These are phyloP conservation scores for Euptelea pleiosperma DNA, from an alignment of 164 flowering plant species.

Conservation along the genomic window DNA sequence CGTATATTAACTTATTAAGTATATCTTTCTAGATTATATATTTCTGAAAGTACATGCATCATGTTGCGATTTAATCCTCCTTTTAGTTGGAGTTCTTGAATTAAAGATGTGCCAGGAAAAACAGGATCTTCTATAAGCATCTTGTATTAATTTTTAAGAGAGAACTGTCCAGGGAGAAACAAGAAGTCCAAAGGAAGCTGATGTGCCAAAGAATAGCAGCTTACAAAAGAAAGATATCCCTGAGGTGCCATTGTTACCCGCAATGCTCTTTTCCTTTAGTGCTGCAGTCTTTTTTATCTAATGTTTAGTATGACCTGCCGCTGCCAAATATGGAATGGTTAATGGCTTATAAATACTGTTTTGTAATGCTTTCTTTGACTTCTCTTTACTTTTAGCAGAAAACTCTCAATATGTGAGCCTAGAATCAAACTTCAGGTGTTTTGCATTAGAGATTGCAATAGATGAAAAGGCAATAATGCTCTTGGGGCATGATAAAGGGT, in stretches of 20 bases:
- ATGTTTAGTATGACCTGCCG: not conserved
- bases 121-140: too few species aligned
- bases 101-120: too few species aligned
- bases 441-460: too few species aligned
- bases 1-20: not conserved
- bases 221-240: constrained; percentile 35
- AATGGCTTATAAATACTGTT: not conserved
- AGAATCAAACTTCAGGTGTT: not conserved
- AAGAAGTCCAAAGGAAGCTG: constrained; percentile 24
- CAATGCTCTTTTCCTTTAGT: not conserved
- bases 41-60: constrained; percentile 1
- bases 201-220: constrained; percentile 17
- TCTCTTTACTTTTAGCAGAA: not conserved
- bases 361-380: not conserved
- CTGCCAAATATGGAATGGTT: not conserved
- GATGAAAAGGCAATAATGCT: too few species aligned
- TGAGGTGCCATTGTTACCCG: constrained; percentile 35
- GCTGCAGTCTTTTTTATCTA: not conserved
- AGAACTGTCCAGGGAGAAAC: constrained; percentile 38
- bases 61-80: not conserved
- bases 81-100: not conserved
- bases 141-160: constrained; percentile 6
- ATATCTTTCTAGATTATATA: not conserved
- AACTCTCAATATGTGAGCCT: not conserved
- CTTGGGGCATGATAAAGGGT: too few species aligned